Conservation (phyloP, 73 alveolate genomes). For the Paramecium biaurelia region DNA sequence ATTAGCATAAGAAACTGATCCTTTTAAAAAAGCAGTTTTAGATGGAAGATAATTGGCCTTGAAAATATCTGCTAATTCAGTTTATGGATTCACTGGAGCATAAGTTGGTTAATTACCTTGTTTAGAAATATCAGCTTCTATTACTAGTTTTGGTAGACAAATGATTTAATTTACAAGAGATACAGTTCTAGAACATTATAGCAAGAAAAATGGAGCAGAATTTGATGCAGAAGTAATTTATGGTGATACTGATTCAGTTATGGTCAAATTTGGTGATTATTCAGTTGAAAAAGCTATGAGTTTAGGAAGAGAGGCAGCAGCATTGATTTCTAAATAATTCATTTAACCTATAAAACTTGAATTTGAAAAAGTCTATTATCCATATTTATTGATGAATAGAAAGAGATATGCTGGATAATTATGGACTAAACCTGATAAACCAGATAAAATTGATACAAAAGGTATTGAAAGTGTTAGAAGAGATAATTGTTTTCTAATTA, state of each 20-base stretch:
- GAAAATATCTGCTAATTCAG: slow-evolving; percentile 99
- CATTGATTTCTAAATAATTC: slow-evolving; percentile 86
- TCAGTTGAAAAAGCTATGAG: slow-evolving; percentile 93
- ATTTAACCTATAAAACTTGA: slow-evolving; percentile 97
- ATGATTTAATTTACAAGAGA: slow-evolving; percentile 68
- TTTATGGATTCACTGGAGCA: slow-evolving; percentile 99
- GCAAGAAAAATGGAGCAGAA: slow-evolving; percentile 87
- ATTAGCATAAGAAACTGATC: slow-evolving; percentile 90
- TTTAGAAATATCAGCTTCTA: slow-evolving; percentile 94
- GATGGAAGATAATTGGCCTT: slow-evolving; percentile 99
- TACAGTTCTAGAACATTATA: slow-evolving; percentile 76
- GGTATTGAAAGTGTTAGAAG: slow-evolving; percentile 99
- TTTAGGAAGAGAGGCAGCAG: slow-evolving; percentile 97
- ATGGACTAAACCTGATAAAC: slow-evolving; percentile 95
- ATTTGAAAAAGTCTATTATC: slow-evolving; percentile 98
- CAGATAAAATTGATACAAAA: slow-evolving; percentile 96
- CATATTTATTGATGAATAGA: slow-evolving; percentile 96
- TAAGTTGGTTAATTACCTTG: slow-evolving; percentile 99
- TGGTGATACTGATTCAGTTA: slow-evolving; percentile 99
- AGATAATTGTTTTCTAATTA: slow-evolving; percentile 95
- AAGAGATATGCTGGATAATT: slow-evolving; percentile 95
- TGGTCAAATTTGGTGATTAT: slow-evolving; percentile 97
- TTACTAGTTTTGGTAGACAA: slow-evolving; percentile 91
- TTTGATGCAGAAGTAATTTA: slow-evolving; percentile 96
- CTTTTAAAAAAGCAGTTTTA: slow-evolving; percentile 95